A percentile compares a stretch with the other conserved stretches of the same genome.
phyloP scores from a whole-genome alignment of 345 rosid genomes.

The Eucalyptus grandis region DNA sequence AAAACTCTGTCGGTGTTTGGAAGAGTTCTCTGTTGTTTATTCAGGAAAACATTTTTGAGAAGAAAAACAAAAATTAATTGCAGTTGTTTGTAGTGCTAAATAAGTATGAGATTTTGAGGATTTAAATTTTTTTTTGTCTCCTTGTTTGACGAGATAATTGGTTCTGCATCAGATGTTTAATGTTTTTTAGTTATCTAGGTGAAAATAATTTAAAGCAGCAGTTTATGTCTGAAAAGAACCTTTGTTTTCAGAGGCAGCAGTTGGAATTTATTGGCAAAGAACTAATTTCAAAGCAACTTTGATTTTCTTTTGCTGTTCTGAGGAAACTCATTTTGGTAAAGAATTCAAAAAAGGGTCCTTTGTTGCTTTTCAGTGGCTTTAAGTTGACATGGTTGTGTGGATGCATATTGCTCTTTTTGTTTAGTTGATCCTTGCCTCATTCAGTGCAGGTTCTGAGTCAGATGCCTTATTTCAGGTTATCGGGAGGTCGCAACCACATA shows the following conservation, averaged over 20 bases:
- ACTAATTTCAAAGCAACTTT: background rate
- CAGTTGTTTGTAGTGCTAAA: background rate
- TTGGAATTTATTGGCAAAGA: background rate
- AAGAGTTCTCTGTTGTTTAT: background rate
- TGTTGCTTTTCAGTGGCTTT: background rate
- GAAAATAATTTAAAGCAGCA: background rate
- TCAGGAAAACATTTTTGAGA: background rate
- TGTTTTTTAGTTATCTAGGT: background rate
- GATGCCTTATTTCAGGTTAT: slow-evolving; percentile 85
- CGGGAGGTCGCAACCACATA: slow-evolving; percentile 94
- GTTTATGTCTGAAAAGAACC: background rate
- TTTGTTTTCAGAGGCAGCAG: background rate
- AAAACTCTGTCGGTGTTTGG: background rate
- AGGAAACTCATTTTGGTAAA: background rate
- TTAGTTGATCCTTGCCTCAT: background rate
- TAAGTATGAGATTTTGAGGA: background rate
- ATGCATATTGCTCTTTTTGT: background rate
- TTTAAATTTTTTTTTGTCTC: background rate
- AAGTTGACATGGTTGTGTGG: background rate
- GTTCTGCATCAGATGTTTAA: background rate
- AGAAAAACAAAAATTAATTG: background rate
- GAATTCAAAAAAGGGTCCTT: background rate
- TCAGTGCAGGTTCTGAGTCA: slow-evolving; percentile 62
- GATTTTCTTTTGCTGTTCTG: background rate
- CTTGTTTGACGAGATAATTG: background rate